Conservation (phyloP, 2,329 filamentous ascomycete genomes). For the Hirsutella rhossiliensis region DNA sequence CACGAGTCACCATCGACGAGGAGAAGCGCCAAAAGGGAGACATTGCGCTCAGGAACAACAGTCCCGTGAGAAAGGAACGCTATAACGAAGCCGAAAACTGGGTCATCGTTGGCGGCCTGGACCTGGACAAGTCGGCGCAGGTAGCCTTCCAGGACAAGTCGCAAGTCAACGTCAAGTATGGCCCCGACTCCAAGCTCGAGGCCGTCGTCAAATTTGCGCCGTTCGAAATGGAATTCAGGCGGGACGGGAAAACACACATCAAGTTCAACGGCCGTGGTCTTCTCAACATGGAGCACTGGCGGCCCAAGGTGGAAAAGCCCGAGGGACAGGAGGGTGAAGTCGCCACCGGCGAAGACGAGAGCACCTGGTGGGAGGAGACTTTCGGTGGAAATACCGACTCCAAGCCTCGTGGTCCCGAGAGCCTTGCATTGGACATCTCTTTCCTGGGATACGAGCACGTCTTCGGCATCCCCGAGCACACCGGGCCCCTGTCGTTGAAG, state of each 20-base stretch:
- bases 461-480: constrained; percentile 88
- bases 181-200: constrained; percentile 63
- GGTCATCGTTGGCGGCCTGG: constrained; percentile 72
- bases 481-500: constrained; percentile 76
- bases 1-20: constrained; percentile 82
- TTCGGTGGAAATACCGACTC: constrained; percentile 93
- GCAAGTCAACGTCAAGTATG: constrained; percentile 68
- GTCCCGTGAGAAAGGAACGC: constrained; percentile 75
- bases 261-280: constrained; percentile 83
- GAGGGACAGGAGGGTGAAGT: constrained; percentile 30
- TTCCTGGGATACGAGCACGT: constrained; percentile 90
- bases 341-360: constrained; percentile 55
- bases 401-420: constrained; percentile 92
- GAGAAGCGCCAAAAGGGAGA: constrained; percentile 81
- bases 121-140: constrained; percentile 59
- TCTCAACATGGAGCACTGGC: constrained; percentile 92
- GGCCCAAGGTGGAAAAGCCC: constrained; percentile 64
- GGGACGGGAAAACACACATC: constrained; percentile 71
- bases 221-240: constrained; percentile 75
- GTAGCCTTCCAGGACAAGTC: constrained; percentile 52
- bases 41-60: constrained; percentile 76
- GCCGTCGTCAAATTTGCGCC: constrained; percentile 75
- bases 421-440: constrained; percentile 78
- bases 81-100: constrained; percentile 88
- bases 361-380: constrained; percentile 94